Conservation (phyloP, 202 grass and related monocot genomes). For the Saccharum hybrid region DNA sequence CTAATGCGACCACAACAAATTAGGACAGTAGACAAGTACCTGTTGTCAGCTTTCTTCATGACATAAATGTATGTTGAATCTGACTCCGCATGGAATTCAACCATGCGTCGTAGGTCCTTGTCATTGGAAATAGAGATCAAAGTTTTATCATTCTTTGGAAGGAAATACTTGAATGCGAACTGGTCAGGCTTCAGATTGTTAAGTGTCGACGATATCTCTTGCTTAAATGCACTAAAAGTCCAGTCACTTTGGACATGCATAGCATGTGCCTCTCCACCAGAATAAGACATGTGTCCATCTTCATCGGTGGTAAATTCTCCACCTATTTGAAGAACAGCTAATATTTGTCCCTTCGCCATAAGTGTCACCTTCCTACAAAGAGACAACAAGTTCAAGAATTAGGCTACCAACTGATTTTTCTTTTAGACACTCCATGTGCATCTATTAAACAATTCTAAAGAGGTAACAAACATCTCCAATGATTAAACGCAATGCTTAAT, state of each 20-base stretch:
- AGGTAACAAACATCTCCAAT: not conserved
- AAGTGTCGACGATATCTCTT: slow-evolving; percentile 89
- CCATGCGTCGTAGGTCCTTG: slow-evolving; percentile 89
- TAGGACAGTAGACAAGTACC: slow-evolving; percentile 46
- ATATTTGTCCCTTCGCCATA: slow-evolving; percentile 64
- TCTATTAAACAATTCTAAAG: not conserved
- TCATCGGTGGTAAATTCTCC: slow-evolving; percentile 79
- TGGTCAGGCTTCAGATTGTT: slow-evolving; percentile 68
- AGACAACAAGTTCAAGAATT: not conserved
- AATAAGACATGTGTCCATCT: slow-evolving; percentile 85
- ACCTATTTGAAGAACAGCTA: slow-evolving; percentile 85
- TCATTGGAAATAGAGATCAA: slow-evolving; percentile 96
- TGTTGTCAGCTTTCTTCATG: slow-evolving; percentile 80
- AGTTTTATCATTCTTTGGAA: slow-evolving; percentile 88
- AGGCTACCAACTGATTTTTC: slow-evolving; percentile 6
- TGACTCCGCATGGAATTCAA: slow-evolving; percentile 92
- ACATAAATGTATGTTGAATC: slow-evolving; percentile 89
- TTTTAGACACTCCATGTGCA: not conserved
- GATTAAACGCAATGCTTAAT: not conserved
- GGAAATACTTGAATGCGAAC: slow-evolving; percentile 89
- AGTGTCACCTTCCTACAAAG: slow-evolving; percentile 33
- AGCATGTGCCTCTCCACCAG: slow-evolving; percentile 94
- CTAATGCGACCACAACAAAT: slow-evolving; percentile 20
- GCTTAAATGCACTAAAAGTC: slow-evolving; percentile 66
- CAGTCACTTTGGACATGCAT: slow-evolving; percentile 81